A percentile compares a stretch with the other conserved stretches of the same genome.
phyloP scores from a whole-genome alignment of 2,329 filamentous ascomycete genomes.

The Nannizziopsis arthrosporioides region DNA sequence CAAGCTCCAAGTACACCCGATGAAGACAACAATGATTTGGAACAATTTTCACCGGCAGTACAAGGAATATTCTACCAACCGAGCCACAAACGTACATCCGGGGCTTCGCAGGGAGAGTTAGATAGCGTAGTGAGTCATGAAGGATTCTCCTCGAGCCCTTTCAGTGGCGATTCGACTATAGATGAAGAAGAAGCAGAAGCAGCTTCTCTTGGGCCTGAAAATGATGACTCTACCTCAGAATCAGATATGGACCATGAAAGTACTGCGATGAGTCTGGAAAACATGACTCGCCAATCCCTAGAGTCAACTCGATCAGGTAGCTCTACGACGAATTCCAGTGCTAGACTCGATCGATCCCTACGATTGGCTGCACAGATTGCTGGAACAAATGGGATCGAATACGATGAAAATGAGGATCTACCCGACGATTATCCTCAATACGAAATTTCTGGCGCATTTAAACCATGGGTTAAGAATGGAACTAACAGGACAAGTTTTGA shows the following conservation, averaged over 20 bases:
- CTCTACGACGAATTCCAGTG: constrained; percentile 54
- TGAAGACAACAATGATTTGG: constrained; percentile 23
- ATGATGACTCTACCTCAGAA: constrained; percentile 40
- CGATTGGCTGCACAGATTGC: constrained; percentile 63
- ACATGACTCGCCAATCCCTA: constrained; percentile 58
- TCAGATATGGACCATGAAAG: constrained; percentile 51
- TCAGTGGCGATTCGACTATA: constrained; percentile 48
- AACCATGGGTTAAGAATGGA: constrained; percentile 37
- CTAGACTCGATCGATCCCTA: constrained; percentile 64
- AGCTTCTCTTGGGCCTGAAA: constrained; percentile 29
- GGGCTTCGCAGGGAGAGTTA: constrained; percentile 45
- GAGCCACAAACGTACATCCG: neutral
- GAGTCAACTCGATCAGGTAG: constrained; percentile 49
- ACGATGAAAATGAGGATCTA: constrained; percentile 54
- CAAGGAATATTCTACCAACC: neutral
- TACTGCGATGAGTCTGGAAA: constrained; percentile 73
- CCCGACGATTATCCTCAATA: constrained; percentile 68
- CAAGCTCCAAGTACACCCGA: constrained; percentile 24
- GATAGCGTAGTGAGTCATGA: constrained; percentile 55
- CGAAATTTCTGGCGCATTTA: constrained; percentile 40
- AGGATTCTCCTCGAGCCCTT: constrained; percentile 64
- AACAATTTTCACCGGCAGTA: constrained; percentile 4
- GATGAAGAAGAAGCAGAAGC: constrained; percentile 36
- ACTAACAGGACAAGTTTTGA: constrained; percentile 32
- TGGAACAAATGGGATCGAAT: constrained; percentile 56